phyloP scores from a whole-genome alignment of 345 rosid species.

The Orychophragmus violaceus region DNA sequence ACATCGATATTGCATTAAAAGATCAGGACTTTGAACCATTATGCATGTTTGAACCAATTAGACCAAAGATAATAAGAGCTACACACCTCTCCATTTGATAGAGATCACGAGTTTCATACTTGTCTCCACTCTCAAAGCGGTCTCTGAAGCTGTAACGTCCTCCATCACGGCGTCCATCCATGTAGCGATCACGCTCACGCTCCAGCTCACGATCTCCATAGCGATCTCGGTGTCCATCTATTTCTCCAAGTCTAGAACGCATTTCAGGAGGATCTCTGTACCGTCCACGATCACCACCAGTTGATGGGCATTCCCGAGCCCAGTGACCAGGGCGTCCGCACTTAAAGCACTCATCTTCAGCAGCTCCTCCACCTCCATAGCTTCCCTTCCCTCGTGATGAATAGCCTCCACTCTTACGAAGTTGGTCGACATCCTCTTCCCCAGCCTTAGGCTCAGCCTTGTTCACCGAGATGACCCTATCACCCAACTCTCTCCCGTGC shows the following conservation, averaged over 20 bases:
- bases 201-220: constrained; percentile 35
- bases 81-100: constrained; percentile 60
- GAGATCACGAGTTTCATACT: constrained; percentile 59
- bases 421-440: constrained; percentile 56
- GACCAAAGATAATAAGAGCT: not conserved
- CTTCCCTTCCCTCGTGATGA: too few relatives aligned
- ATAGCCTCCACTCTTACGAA: constrained; percentile 55
- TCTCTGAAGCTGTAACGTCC: constrained; percentile 55
- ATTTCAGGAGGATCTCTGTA: constrained; percentile 45
- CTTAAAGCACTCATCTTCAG: constrained; percentile 73
- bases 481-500: constrained; percentile 85
- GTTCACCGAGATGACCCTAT: constrained; percentile 74
- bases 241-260: constrained; percentile 59
- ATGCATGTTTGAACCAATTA: not conserved
- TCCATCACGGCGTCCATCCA: constrained; percentile 70
- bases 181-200: constrained; percentile 40
- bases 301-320: constrained; percentile 90
- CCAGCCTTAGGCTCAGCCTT: constrained; percentile 71
- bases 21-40: not conserved
- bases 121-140: constrained; percentile 58
- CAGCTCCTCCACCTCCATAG: constrained; percentile 44
- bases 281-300: constrained; percentile 49
- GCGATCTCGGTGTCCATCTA: constrained; percentile 51
- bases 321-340: constrained; percentile 89
- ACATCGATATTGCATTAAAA: constrained; percentile 11